phyloP scores from a whole-genome alignment of 306 rosid genomes.

The Acacia melanoxylon region DNA sequence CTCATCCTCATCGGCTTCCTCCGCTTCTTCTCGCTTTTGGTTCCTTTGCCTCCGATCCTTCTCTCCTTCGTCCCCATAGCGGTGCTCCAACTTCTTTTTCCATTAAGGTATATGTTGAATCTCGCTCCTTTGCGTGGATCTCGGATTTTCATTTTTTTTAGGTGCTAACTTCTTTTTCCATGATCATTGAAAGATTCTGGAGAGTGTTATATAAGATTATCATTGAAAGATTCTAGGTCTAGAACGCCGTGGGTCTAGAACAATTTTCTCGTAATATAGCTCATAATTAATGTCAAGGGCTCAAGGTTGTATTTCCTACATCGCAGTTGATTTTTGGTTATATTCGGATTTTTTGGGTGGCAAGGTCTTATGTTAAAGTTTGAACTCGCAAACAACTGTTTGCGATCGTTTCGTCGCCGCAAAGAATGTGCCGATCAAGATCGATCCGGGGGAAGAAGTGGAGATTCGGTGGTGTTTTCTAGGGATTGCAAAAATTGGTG shows the following conservation, averaged over 20 bases:
- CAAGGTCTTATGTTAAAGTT: not conserved
- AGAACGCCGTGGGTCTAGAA: not conserved
- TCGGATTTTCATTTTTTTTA: slow-evolving; percentile 3
- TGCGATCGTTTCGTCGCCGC: not conserved
- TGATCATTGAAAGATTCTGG: no score
- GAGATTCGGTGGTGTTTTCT: no score
- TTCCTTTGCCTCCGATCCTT: slow-evolving; percentile 71
- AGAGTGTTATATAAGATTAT: no score
- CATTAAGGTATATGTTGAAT: no score
- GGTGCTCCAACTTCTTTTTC: slow-evolving; percentile 42
- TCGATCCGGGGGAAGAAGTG: no score
- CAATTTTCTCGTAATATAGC: not conserved
- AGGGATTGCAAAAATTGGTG: no score
- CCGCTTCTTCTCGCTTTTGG: slow-evolving; percentile 57
- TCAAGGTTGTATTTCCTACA: not conserved
- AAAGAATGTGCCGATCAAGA: slow-evolving; percentile 5
- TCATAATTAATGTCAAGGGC: not conserved
- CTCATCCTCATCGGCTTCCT: slow-evolving; percentile 55
- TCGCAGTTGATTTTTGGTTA: not conserved
- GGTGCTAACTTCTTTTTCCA: no score
- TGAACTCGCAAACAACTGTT: not conserved
- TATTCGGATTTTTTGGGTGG: not conserved
- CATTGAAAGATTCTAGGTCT: not conserved
- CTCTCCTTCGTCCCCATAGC: slow-evolving; percentile 61
- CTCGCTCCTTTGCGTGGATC: slow-evolving; percentile 28